A percentile compares a stretch with the other conserved stretches of the same genome.
Conservation (phyloP, 1,284 basidiomycete genomes). For the Wolfiporia cocos region DNA sequence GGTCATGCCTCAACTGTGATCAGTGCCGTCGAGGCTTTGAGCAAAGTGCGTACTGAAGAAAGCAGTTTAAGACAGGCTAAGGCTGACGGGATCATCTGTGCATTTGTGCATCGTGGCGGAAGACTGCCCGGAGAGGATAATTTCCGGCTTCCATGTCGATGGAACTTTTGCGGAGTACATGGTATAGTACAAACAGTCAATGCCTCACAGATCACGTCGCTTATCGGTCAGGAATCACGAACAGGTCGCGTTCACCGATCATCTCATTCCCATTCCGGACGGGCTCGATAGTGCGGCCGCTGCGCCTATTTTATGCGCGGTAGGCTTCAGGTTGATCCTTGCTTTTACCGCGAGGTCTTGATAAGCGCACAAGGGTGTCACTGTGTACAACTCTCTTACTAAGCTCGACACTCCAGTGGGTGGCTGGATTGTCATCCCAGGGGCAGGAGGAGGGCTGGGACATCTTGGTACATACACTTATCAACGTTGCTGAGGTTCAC, state of each 20-base stretch:
- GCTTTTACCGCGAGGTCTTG: neutral
- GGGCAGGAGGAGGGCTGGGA: conserved; percentile 59
- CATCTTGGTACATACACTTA: conserved; percentile 44
- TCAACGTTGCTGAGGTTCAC: neutral
- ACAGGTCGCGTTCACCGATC: conserved; percentile 15
- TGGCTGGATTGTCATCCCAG: conserved; percentile 65
- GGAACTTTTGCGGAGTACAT: conserved; percentile 82
- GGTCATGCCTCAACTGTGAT: conserved; percentile 53
- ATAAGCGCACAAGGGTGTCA: conserved; percentile 41
- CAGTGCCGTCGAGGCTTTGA: conserved; percentile 67
- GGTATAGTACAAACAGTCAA: conserved; percentile 16
- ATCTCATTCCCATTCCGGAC: conserved; percentile 71
- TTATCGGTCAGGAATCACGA: neutral
- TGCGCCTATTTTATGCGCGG: conserved; percentile 78
- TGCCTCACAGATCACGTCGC: neutral
- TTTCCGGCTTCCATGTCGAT: conserved; percentile 69
- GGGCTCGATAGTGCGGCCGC: conserved; percentile 58
- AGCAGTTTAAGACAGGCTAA: conserved; percentile 1
- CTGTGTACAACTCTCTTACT: conserved; percentile 69
- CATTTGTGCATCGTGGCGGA: neutral
- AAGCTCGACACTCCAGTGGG: conserved; percentile 45
- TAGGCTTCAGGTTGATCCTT: conserved; percentile 23
- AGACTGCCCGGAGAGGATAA: conserved; percentile 57
- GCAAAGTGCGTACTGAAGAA: conserved; percentile 53
- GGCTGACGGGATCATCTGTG: conserved; percentile 8